Percentiles rank a stretch among this genome's conserved stretches.
These are phyloP conservation scores for Fusarium coicis DNA, from an alignment of 2,329 filamentous ascomycete genomes.

Conservation along the genomic window DNA sequence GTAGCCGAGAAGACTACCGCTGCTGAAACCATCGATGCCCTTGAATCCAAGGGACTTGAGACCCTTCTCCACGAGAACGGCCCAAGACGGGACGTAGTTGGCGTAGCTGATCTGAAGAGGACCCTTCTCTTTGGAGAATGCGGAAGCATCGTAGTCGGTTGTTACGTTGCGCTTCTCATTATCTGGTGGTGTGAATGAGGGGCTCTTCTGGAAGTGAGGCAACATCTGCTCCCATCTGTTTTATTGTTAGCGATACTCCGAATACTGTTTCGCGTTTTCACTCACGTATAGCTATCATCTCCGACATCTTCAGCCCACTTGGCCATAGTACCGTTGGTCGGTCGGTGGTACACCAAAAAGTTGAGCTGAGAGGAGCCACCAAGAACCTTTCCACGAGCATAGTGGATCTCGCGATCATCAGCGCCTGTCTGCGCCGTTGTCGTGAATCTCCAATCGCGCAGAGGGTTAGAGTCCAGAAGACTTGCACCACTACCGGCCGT, in stretches of 20 bases:
- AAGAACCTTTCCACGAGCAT: constrained; percentile 51
- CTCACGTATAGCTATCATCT: constrained; percentile 44
- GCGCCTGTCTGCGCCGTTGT: constrained; percentile 40
- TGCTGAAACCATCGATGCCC: constrained; percentile 33
- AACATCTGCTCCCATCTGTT: constrained; percentile 40
- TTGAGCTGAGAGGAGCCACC: constrained; percentile 54
- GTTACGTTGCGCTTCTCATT: constrained; percentile 38
- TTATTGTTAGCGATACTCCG: too few relatives aligned
- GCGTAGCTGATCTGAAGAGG: constrained; percentile 44
- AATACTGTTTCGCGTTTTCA: background rate
- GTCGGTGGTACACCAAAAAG: constrained; percentile 50
- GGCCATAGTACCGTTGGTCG: constrained; percentile 46
- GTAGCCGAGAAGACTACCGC: constrained; percentile 41
- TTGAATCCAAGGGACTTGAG: constrained; percentile 44
- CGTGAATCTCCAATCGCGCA: constrained; percentile 47
- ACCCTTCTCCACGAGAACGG: constrained; percentile 36
- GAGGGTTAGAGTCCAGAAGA: constrained; percentile 31
- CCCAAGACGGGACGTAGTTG: constrained; percentile 41
- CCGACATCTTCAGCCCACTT: constrained; percentile 45
- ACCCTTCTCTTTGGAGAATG: constrained; percentile 40
- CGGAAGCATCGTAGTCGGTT: constrained; percentile 41
- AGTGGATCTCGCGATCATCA: constrained; percentile 47
- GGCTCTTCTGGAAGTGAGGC: constrained; percentile 43
- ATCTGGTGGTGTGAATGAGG: constrained; percentile 43
- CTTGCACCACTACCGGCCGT: constrained; percentile 35